Evolutionary conservation across 2,329 filamentous ascomycete species (phyloP), one percentile per base, ranked within the genome.

Genomic region (Aspergillus fijiensis): DNA sequence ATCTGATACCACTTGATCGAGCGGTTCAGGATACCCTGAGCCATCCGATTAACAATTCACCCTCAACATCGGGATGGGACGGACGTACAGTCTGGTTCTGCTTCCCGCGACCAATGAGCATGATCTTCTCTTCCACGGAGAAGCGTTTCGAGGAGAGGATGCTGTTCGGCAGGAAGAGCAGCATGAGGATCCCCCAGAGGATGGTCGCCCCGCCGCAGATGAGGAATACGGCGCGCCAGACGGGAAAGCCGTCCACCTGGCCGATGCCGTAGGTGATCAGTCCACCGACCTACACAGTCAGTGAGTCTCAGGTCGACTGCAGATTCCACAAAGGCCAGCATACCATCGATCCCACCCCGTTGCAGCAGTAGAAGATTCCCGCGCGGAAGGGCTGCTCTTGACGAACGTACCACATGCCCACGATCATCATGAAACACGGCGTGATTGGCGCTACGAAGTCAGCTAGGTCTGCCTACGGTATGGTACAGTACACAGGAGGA

Each of bases 361-460:
- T 79, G 58, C 72, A 78, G 58, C 73, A 73, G 60, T 78, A 79
- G 63, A 78, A 79, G 2, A 81, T 63, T 0, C 80, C 80, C 0
- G 80, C 80, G 0, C 81, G 75, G 25, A 81, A 75, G 0, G 81
- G 81, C 56, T 82, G 80, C 2, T 82, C 77, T 5, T 76, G 70
- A 0, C 79, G 74, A 0, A 72, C 73, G 65, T 82, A 83, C 80
- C 80, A 84, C 74, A 81, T 81, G 3, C 76, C 72, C 2, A 82
- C 77, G 35, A 82, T 79, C 72, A 83, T 76, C 76, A 82, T 82
- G 55, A 82, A 82, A 12, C 78, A 78, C 0, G 81, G 80, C 0
- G 79, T 81, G 7, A 83, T 80, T 0, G 78, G 76, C 0, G 80
- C 78, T 57, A 39, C n/a, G 11, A 23, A 2, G 19, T 61, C 19